Conservation (phyloP, 768 basidiomycete genomes). For the Pulveroboletus sp. region DNA sequence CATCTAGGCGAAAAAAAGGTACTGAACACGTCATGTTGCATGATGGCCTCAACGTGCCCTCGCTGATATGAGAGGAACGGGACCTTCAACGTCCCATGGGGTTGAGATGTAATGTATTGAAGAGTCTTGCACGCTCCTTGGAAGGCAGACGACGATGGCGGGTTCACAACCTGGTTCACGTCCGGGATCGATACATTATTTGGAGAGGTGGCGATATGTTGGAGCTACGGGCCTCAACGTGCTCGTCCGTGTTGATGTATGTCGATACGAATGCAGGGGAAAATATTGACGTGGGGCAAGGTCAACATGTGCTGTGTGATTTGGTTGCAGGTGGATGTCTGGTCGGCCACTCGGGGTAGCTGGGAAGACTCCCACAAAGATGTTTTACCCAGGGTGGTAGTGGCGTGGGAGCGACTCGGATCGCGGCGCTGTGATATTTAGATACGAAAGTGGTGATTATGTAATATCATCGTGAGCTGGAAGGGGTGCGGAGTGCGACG, state of each 20-base stretch:
- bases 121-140: conserved; percentile 45
- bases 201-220: conserved; percentile 8
- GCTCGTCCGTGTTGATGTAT: conserved; percentile 13
- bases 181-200: conserved; percentile 12
- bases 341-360: too few relatives aligned
- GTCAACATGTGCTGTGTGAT: too few relatives aligned
- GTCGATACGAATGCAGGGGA: background rate
- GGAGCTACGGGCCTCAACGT: conserved; percentile 35
- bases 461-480: conserved; percentile 6
- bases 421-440: conserved; percentile 12
- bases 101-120: conserved; percentile 45
- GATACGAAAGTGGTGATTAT: conserved; percentile 11
- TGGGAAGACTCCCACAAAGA: too few relatives aligned
- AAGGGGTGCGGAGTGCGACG: conserved; percentile 22
- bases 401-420: conserved; percentile 8
- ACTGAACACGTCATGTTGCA: conserved; percentile 23
- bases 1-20: conserved; percentile 16
- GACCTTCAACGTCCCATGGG: conserved; percentile 64
- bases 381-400: too few relatives aligned
- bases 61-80: conserved; percentile 50
- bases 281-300: background rate
- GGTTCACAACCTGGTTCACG: conserved; percentile 10
- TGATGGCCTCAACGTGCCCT: conserved; percentile 80
- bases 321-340: too few relatives aligned
- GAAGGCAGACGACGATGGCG: conserved; percentile 20